These are phyloP conservation scores for Verticillium alfalfae DNA, from an alignment of 2,329 filamentous ascomycete species.

Conservation along the genomic window DNA sequence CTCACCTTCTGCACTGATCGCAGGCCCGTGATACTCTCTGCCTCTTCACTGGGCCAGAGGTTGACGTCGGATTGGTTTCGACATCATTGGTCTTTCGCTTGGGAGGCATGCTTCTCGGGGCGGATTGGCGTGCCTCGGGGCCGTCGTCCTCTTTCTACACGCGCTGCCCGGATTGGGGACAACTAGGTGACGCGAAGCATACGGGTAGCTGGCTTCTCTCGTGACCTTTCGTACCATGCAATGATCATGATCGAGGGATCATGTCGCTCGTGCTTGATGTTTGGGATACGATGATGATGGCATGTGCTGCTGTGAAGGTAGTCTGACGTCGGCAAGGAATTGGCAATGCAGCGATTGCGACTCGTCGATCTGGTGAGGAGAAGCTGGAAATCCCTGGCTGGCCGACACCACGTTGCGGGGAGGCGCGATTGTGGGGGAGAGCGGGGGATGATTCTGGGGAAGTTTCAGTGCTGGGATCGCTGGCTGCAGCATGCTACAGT, in stretches of 20 bases:
- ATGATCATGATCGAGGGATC: not conserved
- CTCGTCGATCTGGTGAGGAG: not conserved
- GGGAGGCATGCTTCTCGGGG: slow-evolving; percentile 26
- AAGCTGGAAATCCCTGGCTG: not conserved
- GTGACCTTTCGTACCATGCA: not conserved
- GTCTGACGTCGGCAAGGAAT: not conserved
- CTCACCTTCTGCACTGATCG: slow-evolving; percentile 54
- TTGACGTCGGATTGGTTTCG: slow-evolving; percentile 14
- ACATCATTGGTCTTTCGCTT: slow-evolving; percentile 27
- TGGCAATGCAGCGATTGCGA: not conserved
- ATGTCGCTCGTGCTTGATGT: not conserved
- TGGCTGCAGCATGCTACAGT: not conserved
- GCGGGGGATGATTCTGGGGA: not conserved
- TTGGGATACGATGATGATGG: not conserved
- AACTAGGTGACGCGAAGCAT: not conserved
- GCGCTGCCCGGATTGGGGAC: not conserved
- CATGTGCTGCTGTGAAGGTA: not conserved
- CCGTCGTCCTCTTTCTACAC: not conserved
- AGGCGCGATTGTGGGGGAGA: not conserved
- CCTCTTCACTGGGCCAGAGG: slow-evolving; percentile 40
- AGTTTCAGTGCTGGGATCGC: not conserved
- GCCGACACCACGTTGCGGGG: not conserved
- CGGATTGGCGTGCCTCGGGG: not conserved
- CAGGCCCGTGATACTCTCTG: slow-evolving; percentile 64
- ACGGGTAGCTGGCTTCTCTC: not conserved